Percentiles rank a stretch among this genome's conserved stretches.
These are phyloP conservation scores for Ophiocytium majus DNA, from an alignment of 352 stramenopile species.

Conservation along the genomic window DNA sequence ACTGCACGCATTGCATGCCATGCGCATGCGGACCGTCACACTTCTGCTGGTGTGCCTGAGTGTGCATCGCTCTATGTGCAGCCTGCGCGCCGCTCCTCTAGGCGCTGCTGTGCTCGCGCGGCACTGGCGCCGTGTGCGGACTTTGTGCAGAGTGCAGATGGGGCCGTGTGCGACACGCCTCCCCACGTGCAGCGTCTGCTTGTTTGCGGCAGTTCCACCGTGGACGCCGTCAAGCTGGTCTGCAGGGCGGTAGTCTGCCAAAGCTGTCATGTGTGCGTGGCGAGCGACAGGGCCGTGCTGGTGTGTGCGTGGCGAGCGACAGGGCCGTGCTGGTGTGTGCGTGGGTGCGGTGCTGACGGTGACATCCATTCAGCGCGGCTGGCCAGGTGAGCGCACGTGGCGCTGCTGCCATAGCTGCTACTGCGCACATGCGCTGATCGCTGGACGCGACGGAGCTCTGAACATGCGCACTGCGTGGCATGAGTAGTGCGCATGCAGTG, in stretches of 20 bases:
- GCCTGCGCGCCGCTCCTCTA: not conserved
- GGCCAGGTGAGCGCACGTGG: not conserved
- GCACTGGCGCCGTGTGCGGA: not conserved
- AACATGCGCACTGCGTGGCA: not conserved
- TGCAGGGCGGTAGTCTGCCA: too few relatives aligned
- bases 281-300: not conserved
- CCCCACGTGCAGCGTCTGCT: not conserved
- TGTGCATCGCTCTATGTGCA: not conserved
- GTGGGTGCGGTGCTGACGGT: not conserved
- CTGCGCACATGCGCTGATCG: not conserved
- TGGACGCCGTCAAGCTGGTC: not conserved
- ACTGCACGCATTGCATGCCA: not conserved
- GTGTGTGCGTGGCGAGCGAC: too few relatives aligned
- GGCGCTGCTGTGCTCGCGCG: not conserved
- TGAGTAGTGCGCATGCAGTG: not conserved
- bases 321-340: not conserved
- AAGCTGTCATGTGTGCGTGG: too few relatives aligned
- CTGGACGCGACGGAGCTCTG: not conserved
- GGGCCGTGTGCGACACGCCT: not conserved
- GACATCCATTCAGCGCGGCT: not conserved
- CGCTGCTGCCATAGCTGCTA: too few relatives aligned
- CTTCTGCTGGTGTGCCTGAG: not conserved
- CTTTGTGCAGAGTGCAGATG: not conserved
- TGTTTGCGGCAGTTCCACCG: not conserved
- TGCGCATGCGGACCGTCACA: not conserved